phyloP scores from a whole-genome alignment of 805 yeast species.

The Kluyveromyces wickerhamii region DNA sequence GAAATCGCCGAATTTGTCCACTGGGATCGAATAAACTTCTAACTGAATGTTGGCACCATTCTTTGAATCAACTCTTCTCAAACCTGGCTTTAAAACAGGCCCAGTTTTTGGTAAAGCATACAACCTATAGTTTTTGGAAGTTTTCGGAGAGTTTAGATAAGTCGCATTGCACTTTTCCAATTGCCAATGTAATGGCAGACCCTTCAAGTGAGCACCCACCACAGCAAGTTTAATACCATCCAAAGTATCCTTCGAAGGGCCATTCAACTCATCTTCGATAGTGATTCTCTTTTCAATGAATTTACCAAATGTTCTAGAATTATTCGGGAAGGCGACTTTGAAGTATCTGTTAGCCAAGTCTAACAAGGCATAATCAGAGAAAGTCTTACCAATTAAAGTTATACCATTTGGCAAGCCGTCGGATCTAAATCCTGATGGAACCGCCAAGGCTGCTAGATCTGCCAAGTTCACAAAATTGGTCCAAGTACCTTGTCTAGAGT shows the following conservation, averaged over 20 bases:
- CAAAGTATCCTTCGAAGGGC: constrained; percentile 26
- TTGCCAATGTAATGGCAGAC: constrained; percentile 92
- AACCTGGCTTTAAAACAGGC: constrained; percentile 83
- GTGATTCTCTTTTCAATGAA: constrained; percentile 12
- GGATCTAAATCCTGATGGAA: constrained; percentile 81
- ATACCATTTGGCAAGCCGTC: constrained; percentile 91
- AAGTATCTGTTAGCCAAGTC: constrained; percentile 74
- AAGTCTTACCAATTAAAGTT: constrained; percentile 72
- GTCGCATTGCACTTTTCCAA: constrained; percentile 74
- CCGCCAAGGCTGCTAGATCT: constrained; percentile 83
- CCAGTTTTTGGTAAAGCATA: constrained; percentile 80
- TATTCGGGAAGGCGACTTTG: constrained; percentile 36
- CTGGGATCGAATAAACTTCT: constrained; percentile 81
- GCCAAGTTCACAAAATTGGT: constrained; percentile 94
- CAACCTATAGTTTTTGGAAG: constrained; percentile 63
- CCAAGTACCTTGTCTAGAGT: constrained; percentile 95
- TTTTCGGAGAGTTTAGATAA: constrained; percentile 54
- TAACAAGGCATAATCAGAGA: constrained; percentile 81
- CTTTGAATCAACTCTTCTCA: constrained; percentile 51
- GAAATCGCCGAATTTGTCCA: constrained; percentile 70
- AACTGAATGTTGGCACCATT: constrained; percentile 56
- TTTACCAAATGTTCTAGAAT: constrained; percentile 50
- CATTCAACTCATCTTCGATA: constrained; percentile 13
- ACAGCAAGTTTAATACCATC: constrained; percentile 68
- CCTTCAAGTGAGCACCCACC: constrained; percentile 91